Base-by-base conservation (phyloP, 2,329 filamentous ascomycete species). In the Ophiognomonia clavigignenti-juglandacearum region DNA sequence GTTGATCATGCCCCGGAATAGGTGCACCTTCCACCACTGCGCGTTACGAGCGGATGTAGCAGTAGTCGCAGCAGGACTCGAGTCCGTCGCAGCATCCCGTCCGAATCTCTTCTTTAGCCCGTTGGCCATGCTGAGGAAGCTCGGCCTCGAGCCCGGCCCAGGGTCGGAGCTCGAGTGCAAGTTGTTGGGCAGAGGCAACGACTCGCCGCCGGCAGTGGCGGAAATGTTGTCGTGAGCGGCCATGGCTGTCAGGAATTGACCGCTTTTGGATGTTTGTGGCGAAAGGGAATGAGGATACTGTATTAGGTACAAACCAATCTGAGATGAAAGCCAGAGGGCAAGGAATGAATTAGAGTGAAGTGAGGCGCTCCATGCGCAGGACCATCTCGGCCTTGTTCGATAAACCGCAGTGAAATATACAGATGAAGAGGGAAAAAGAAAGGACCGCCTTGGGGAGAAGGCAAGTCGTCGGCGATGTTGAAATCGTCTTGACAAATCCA, bases 1-100 rank as follows among this genome's bases (percentile, higher is more conserved):
- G 60, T 87, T 83, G 48, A 82, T 63, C 80, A 95, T 95, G 58
- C 89, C 89, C 31, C 80, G 80, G 64, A 92, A 92, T 41, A 86
- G 71, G 41, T 75, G 75, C 20, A 91, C 78, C 60, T 78, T 85
- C 84, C 86, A 93, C 88, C 88, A 92, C 9, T 44, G 53, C 26
- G 55, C 38, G 22, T 44, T 26, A 6, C n/a, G 27, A 31, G 39
- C 36, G n/a, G n/a, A n/a, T n/a, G n/a, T n/a, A 29, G 36, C 32
- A 29, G 36, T 34, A 4, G 36, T 16, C 23, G 39, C n/a, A 14
- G 34, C 26, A 20, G 42, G 41, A 8, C 14, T 16, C 26, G 50
- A 43, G 4, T 19, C 27, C 22, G 47, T 11, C 29, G 44, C 35
- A 4, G 45, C 42, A 32, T 10, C 19, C 16, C 32, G 37, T 11